phyloP scores from a whole-genome alignment of 805 yeast genomes.

The Suhomyces kilbournensis region DNA sequence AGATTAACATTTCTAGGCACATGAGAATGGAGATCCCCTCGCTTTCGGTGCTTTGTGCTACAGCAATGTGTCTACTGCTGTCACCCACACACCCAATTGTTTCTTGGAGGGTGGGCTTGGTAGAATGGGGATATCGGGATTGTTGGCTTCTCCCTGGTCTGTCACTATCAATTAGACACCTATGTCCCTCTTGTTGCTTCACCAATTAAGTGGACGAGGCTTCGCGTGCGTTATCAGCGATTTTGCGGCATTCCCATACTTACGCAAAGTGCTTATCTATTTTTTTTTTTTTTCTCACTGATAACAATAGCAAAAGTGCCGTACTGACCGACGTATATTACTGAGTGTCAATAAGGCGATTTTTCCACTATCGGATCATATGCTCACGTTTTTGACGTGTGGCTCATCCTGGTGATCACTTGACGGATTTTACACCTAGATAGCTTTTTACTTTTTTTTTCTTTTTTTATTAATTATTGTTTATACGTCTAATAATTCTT shows the following conservation, averaged over 20 bases:
- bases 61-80: not conserved
- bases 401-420: not conserved
- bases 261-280: not conserved
- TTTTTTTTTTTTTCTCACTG: not conserved
- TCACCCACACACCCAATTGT: too few species aligned
- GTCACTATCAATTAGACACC: not conserved
- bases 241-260: not conserved
- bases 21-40: not conserved
- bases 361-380: not conserved
- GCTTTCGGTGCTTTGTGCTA: not conserved
- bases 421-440: not conserved
- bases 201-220: not conserved
- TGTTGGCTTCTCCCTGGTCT: not conserved
- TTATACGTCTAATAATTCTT: not conserved
- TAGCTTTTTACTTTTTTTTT: too few species aligned
- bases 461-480: too few species aligned
- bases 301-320: not conserved
- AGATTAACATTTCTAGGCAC: not conserved
- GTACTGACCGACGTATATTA: not conserved
- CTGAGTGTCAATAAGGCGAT: not conserved
- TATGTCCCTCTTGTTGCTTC: not conserved
- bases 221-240: not conserved
- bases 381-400: not conserved
- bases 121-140: not conserved
- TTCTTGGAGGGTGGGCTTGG: not conserved